Percentiles rank a stretch among this genome's conserved stretches.
Evolutionary conservation across 2,329 filamentous ascomycete species (phyloP).

Genomic region (Aaosphaeria arxii): DNA sequence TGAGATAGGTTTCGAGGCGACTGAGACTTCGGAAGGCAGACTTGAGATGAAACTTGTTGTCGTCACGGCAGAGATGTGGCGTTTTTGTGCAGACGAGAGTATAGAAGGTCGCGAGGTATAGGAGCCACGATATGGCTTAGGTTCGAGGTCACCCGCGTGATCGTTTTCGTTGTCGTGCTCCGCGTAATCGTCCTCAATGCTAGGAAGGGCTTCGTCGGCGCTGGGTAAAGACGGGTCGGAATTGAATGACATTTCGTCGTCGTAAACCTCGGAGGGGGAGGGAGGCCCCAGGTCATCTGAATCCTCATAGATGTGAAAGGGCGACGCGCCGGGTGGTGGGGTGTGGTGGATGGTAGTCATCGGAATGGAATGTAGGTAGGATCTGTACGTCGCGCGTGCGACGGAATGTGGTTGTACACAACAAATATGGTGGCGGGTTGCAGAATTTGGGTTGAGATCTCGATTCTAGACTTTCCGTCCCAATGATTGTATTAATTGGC

Average conservation of each 20-base stretch:
- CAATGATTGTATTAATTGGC: neutral
- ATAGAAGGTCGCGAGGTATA: slow-evolving; percentile 28
- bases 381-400: slow-evolving; percentile 7
- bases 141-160: slow-evolving; percentile 11
- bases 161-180: slow-evolving; percentile 8
- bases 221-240: slow-evolving; percentile 26
- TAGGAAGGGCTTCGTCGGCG: slow-evolving; percentile 26
- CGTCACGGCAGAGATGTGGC: slow-evolving; percentile 26
- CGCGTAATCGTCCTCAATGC: slow-evolving; percentile 20
- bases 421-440: neutral
- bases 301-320: slow-evolving; percentile 34
- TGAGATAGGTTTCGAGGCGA: slow-evolving; percentile 28
- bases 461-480: neutral
- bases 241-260: slow-evolving; percentile 30
- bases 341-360: slow-evolving; percentile 33
- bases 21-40: slow-evolving; percentile 34
- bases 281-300: slow-evolving; percentile 25
- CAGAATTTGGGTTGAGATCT: neutral
- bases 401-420: neutral
- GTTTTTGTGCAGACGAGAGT: slow-evolving; percentile 12
- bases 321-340: slow-evolving; percentile 25
- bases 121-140: slow-evolving; percentile 28
- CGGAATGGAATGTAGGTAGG: slow-evolving; percentile 12
- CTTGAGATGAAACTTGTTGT: slow-evolving; percentile 35
- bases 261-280: slow-evolving; percentile 29